Base-by-base conservation (phyloP, 768 basidiomycete species). In the Rhizopogon vinicolor region DNA sequence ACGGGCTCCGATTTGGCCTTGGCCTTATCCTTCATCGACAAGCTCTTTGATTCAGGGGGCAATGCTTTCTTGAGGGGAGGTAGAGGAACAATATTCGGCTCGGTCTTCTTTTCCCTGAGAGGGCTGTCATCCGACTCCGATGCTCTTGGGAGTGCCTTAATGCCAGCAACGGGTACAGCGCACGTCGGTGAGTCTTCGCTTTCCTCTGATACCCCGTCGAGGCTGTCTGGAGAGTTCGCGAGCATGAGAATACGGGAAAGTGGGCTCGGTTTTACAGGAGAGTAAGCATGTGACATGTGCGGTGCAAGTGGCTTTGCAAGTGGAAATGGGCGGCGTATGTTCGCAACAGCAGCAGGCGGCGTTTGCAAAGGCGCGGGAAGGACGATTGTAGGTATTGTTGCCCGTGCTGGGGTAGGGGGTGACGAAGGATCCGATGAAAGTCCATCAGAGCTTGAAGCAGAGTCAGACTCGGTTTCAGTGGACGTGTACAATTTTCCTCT, bases 221-320 rank as follows among this genome's bases (percentile, higher is more conserved):
- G 70, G 49, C 71, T 75, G 37, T 75, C 68, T 5, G 84, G 84
- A 1, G 87, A 88, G 58, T 85, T 74, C 3, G 76, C 78, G 42
- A 91, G 75, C 84, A 85, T 82, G 22, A 91, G 75, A 52, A 92
- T 90, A 10, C 89, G 80, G 57, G 87, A 90, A 33, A 93, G 75
- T 2, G 90, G 90, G 58, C 88, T 91, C 0, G 91, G 90, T 66
- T 83, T 86, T 2, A 75, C 85, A 29, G 90, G 90, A 0, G 91
- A 91, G 59, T 92, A 93, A 0, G 89, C 88, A 59, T 93, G 90
- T 4, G 81, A 76, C 85, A 89, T 88, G 53, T 78, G 82, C 52
- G 76, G 70, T 2, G 81, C 85, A 48, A 85, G 72, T 10, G 89
- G 87, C 62, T 88, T 91, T 2, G 87, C 86, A 44, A 86, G 72